Conservation (phyloP, 306 rosid genomes). For the Quercus suber region DNA sequence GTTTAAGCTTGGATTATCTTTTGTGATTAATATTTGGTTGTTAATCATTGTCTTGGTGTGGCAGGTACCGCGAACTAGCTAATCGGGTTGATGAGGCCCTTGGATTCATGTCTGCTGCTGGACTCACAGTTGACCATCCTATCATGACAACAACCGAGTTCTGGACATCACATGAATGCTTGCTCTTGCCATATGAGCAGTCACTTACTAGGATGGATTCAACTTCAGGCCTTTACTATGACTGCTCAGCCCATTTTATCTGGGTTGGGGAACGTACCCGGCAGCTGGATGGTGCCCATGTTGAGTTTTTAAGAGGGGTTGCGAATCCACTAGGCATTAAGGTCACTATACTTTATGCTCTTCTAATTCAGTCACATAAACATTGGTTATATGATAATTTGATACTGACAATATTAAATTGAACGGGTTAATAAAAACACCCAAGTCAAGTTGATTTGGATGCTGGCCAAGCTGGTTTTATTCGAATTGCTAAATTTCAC, state of each 20-base stretch:
- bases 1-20: background rate
- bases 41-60: slow-evolving; percentile 25
- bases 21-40: background rate
- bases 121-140: slow-evolving; percentile 94
- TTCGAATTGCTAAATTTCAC: background rate
- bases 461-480: background rate
- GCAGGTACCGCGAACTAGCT: slow-evolving; percentile 93
- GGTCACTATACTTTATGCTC: slow-evolving; percentile 38
- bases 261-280: slow-evolving; percentile 97
- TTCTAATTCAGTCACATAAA: background rate
- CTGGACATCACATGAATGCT: slow-evolving; percentile 98
- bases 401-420: background rate
- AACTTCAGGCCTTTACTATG: slow-evolving; percentile 89
- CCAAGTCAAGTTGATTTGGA: background rate
- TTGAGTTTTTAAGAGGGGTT: slow-evolving; percentile 90
- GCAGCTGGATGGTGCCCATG: slow-evolving; percentile 96
- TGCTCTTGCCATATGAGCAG: slow-evolving; percentile 94
- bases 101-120: slow-evolving; percentile 98
- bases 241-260: slow-evolving; percentile 95
- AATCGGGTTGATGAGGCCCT: slow-evolving; percentile 97
- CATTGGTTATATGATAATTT: background rate
- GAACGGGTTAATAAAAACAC: background rate
- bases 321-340: slow-evolving; percentile 97
- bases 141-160: slow-evolving; percentile 94
- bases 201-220: slow-evolving; percentile 95